Evolutionary conservation across 352 stramenopile genomes (phyloP), one percentile per base, ranked within the genome.

Genomic region (Globisporangium nodosum): DNA sequence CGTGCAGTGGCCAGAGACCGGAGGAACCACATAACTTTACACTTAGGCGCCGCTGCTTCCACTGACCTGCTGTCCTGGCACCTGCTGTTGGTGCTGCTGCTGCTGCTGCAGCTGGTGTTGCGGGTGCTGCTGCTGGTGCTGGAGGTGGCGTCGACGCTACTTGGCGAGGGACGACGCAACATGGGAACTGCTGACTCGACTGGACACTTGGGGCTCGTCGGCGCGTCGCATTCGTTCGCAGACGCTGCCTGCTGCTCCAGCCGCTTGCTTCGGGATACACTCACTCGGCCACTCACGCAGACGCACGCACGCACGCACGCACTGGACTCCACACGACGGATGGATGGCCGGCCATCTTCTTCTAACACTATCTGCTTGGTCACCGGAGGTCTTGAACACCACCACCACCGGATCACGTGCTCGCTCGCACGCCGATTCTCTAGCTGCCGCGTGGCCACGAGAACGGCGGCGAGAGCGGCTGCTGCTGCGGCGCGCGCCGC

Each of bases 21-120:
- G 31, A 24, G 30, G 43, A n/a, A 15, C 31, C 57, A 54, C 75
- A 78, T 82, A 78, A 76, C 37, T 78, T 83, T 76, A 58, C 49
- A 64, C 61, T 63, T 45, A 54, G 48, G 35, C 30, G 48, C 27
- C 31, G 27, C 30, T 12, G 15, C 16, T 20, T 46, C 37, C 18
- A 18, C 45, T 24, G 16, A 15, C 35, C 60, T 24, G 27, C 45
- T 24, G 16, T 5, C 45, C 60, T 24, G 27, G 31, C 15, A 42
- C 8, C 37, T 35, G 33, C 37, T 54, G 35, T 35, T 56, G 7
- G 20, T 50, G 35, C 37, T 42, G 11, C 11, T 18, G 5, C 37
- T 42, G 37, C 37, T 42, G 35, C 35, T 42, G 35, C 35, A 4
- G 13, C 37, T 18, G 13, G 37, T 6, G 37, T 18, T 42, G 35